Evolutionary conservation across 169 alveolate species (phyloP), one percentile per base, ranked within the genome.

Genomic region (Cryptosporidium meleagridis): DNA sequence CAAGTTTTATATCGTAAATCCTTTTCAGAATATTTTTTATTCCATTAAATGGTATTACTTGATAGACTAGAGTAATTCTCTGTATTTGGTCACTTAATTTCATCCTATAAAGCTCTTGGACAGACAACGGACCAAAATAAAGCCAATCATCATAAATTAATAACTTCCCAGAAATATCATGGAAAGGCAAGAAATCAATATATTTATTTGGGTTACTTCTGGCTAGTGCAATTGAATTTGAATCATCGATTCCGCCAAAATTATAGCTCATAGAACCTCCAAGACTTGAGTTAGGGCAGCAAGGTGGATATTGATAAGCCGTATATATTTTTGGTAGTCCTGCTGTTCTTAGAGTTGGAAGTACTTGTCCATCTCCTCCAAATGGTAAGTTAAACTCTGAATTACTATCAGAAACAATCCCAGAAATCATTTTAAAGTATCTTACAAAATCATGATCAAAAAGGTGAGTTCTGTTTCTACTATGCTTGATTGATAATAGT

Each of bases 261-360:
- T 80, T 80, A 65, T 80, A 80, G 31, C 89, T 1, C 65, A 67
- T 59, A 33, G 75, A 80, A 41, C 75, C 75, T 21, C 89, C 89
- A 1, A 80, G 48, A 59, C 89, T 80, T 61, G 89, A 80, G 9
- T 12, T 80, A 9, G 89, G 89, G 12, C 89, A 61, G 37, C 67
- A 62, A 3, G 89, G 89, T 12, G 89, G 89, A 62, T 80, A 80
- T 48, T 80, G 89, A 80, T 80, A 80, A 80, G 80, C 59, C 18
- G 89, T 80, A 48, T 80, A 80, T 80, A 80, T 80, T 80, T 62
- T 80, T 18, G 89, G 89, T 62, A 80, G 33, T 26, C 89, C 89
- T 3, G 80, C 72, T 6, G 89, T 80, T 39, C 89, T 80, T 12
- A 67, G 23, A 10, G 89, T 37, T 41, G 89, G 89, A 14, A 80